Evolutionary conservation across 2,329 filamentous ascomycete species (phyloP), one percentile per base, ranked within the genome.

Genomic region (Calonectria fujianensis): DNA sequence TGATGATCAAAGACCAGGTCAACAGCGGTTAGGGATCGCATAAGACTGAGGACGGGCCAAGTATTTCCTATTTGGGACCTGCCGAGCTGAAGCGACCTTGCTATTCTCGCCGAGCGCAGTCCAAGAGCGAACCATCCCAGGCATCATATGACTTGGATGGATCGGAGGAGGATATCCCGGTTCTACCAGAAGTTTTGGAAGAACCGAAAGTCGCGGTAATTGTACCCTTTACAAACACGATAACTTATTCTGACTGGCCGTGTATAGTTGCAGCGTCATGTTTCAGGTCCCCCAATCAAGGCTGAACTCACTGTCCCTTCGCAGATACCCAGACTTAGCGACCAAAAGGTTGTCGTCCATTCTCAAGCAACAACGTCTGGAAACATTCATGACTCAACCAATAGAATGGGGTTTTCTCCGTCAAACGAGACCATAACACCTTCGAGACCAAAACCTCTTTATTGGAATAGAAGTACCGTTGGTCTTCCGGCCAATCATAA

Each of bases 91-190:
- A 83, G 61, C 76, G 79, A 24, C 85, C 85, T 14, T 81, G 81
- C 35, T 88, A 89, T 73, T 88, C 85, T 61, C 84, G 87, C n/a
- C 84, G 87, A 48, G 82, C 86, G 29, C 86, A 89, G 74, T 89
- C 87, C 61, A 89, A 86, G 78, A 89, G 88, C 75, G 88, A 89
- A 78, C 87, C 87, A 39, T 81, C 78, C 2, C 80, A 83, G 18
- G 68, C 66, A 14, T 80, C 79, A 1, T 75, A 81, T 52, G 76
- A 77, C 10, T 72, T 78, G 9, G 82, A 83, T n/a, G 74, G 45
- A 24, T 51, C 64, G 32, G 75, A 73, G 11, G 41, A 61, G 24
- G 75, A 77, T 13, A 41, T 65, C n/a, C n/a, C 32, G 14, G 61
- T 27, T 29, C 54, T 74, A 16, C 48, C 35, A 24, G 32, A 54